These are phyloP conservation scores for Cercospora sp. DNA, from an alignment of 2,329 filamentous ascomycete species.

Conservation along the genomic window DNA sequence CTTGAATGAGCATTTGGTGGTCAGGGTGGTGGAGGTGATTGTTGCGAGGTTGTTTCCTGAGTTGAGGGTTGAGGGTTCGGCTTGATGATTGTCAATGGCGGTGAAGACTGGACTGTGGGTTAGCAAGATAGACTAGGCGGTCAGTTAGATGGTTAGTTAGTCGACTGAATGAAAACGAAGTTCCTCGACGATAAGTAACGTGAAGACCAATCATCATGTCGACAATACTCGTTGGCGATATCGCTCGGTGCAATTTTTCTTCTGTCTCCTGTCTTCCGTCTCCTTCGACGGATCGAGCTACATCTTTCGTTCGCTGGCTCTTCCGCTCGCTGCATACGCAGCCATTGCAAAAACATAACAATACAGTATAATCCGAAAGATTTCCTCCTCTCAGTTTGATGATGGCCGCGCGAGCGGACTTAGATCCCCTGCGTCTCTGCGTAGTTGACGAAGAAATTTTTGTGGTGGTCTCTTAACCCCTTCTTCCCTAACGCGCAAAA, in stretches of 20 bases:
- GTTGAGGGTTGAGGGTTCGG: conserved; percentile 46
- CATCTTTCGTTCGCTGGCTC: neutral
- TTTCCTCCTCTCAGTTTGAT: neutral
- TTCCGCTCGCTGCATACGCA: neutral
- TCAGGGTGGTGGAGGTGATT: conserved; percentile 76
- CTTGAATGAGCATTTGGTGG: conserved; percentile 90
- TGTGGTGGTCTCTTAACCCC: neutral
- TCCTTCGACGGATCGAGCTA: neutral
- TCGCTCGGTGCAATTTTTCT: neutral
- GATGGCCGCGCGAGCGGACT: conserved; percentile 2
- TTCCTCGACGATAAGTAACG: neutral
- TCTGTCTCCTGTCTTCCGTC: neutral
- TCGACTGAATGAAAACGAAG: neutral
- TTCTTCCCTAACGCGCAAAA: neutral
- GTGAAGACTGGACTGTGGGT: neutral
- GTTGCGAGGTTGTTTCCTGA: conserved; percentile 85
- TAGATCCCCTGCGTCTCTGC: neutral
- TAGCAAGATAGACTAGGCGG: conserved; percentile 39
- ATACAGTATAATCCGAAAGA: neutral
- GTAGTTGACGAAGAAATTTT: neutral
- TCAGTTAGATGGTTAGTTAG: conserved; percentile 37
- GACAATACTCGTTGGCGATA: neutral
- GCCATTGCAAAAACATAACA: neutral
- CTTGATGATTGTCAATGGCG: neutral
- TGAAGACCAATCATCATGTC: neutral